Percentiles rank a stretch among this genome's conserved stretches.
Conservation (phyloP, 805 yeast genomes). For the Ogataea philodendri region DNA sequence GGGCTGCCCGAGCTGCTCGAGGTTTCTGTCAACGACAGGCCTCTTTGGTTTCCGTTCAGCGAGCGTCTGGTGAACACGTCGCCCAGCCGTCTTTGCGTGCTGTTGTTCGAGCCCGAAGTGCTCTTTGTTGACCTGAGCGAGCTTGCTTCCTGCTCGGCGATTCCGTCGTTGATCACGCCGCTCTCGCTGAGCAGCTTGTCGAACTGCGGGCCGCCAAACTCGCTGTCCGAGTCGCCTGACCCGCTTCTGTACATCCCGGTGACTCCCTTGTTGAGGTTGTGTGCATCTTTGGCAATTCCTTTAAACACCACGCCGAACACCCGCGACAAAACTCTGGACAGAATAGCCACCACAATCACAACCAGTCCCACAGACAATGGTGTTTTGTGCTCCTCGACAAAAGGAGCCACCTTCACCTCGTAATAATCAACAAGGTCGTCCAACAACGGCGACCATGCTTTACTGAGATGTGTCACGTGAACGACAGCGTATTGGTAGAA, state of each 20-base stretch:
- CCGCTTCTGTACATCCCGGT: slow-evolving; percentile 25
- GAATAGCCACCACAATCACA: slow-evolving; percentile 14
- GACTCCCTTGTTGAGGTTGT: slow-evolving; percentile 26
- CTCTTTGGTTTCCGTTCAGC: slow-evolving; percentile 1
- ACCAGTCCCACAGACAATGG: slow-evolving; percentile 15
- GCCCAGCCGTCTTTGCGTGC: slow-evolving; percentile 10
- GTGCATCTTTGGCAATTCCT: slow-evolving; percentile 25
- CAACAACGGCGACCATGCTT: slow-evolving; percentile 19
- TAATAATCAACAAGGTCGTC: slow-evolving; percentile 18
- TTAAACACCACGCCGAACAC: slow-evolving; percentile 15
- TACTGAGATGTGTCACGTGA: slow-evolving; percentile 14
- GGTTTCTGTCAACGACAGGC: too few relatives aligned
- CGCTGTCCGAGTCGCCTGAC: slow-evolving; percentile 12
- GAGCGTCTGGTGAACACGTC: not conserved
- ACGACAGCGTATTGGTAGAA: slow-evolving; percentile 13
- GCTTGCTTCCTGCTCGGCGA: slow-evolving; percentile 20
- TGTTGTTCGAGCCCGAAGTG: slow-evolving; percentile 8
- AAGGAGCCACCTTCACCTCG: slow-evolving; percentile 12
- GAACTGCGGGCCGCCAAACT: slow-evolving; percentile 21
- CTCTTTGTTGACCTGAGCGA: slow-evolving; percentile 7
- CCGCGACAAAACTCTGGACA: slow-evolving; percentile 17
- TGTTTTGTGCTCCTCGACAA: slow-evolving; percentile 18
- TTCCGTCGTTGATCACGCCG: slow-evolving; percentile 27
- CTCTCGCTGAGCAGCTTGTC: slow-evolving; percentile 24
- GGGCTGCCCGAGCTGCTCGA: slow-evolving; percentile 10